Evolutionary conservation across 108 stramenopile species (phyloP).

Genomic region (Pseudonitzschia delicatissima): DNA sequence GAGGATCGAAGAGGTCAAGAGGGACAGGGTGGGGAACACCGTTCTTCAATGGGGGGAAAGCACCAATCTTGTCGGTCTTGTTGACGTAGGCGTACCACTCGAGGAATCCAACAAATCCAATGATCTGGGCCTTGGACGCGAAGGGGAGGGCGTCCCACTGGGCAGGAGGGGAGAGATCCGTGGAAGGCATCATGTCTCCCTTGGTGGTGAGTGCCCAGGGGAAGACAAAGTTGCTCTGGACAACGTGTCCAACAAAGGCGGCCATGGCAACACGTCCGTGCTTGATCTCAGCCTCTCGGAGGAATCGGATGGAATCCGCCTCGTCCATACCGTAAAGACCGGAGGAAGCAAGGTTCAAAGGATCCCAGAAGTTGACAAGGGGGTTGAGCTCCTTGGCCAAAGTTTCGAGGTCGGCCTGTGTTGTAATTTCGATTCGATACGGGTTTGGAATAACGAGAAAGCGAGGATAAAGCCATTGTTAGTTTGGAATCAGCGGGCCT

Average conservation of each 20-base stretch:
- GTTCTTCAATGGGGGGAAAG: constrained; percentile 61
- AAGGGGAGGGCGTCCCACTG: constrained; percentile 61
- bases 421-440: constrained; percentile 28
- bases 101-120: constrained; percentile 57
- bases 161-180: constrained; percentile 45
- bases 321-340: constrained; percentile 70
- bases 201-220: constrained; percentile 55
- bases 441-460: no score
- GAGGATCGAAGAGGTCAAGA: constrained; percentile 76
- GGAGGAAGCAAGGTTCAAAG: constrained; percentile 59
- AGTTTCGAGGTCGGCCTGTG: constrained; percentile 59
- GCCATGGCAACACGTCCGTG: constrained; percentile 73
- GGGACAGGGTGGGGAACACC: constrained; percentile 73
- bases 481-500: no score
- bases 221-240: constrained; percentile 53
- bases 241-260: constrained; percentile 51
- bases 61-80: constrained; percentile 32
- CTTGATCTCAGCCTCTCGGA: constrained; percentile 80
- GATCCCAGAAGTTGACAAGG: constrained; percentile 63
- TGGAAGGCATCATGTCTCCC: constrained; percentile 22
- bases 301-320: constrained; percentile 63
- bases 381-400: constrained; percentile 68
- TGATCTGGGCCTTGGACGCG: constrained; percentile 44
- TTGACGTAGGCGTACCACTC: constrained; percentile 46
- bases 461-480: no score